A percentile compares a stretch with the other conserved stretches of the same genome.
Conservation (phyloP, 2,329 filamentous ascomycete species). For the Fusarium dimerum region DNA sequence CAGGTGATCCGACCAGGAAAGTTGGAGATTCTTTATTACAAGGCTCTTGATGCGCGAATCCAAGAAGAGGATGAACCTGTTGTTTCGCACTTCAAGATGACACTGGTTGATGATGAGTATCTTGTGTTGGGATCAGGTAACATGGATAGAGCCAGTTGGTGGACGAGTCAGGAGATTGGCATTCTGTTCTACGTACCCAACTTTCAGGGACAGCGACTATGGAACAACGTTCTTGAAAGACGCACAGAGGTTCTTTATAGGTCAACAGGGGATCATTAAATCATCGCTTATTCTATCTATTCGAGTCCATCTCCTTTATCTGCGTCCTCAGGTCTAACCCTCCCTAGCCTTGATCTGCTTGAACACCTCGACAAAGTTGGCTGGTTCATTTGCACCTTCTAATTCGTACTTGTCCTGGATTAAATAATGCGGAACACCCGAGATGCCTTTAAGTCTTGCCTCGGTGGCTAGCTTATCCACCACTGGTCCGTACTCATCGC, state of each 20-base stretch:
- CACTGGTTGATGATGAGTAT: conserved; percentile 68
- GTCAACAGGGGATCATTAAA: conserved; percentile 11
- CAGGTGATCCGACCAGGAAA: conserved; percentile 45
- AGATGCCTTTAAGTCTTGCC: conserved; percentile 43
- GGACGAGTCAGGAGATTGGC: conserved; percentile 81
- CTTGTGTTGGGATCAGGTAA: conserved; percentile 78
- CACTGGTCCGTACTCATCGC: conserved; percentile 49
- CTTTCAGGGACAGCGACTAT: conserved; percentile 38
- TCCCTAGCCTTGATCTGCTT: conserved; percentile 50
- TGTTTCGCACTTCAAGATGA: conserved; percentile 77
- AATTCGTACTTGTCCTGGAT: conserved; percentile 68
- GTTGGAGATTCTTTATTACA: conserved; percentile 62
- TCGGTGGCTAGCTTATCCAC: conserved; percentile 34
- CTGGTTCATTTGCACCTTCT: conserved; percentile 68
- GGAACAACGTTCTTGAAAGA: conserved; percentile 40
- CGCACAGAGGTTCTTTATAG: conserved; percentile 38
- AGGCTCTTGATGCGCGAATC: conserved; percentile 35
- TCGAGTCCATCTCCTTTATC: too few relatives aligned
- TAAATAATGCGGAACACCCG: conserved; percentile 72
- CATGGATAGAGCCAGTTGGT: conserved; percentile 84
- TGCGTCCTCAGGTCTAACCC: neutral
- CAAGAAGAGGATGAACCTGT: conserved; percentile 58
- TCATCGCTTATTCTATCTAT: too few relatives aligned
- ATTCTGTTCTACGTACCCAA: conserved; percentile 55
- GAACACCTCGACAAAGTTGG: conserved; percentile 66